phyloP scores from a whole-genome alignment of 306 rosid species.

The Cucurbita moschata region DNA sequence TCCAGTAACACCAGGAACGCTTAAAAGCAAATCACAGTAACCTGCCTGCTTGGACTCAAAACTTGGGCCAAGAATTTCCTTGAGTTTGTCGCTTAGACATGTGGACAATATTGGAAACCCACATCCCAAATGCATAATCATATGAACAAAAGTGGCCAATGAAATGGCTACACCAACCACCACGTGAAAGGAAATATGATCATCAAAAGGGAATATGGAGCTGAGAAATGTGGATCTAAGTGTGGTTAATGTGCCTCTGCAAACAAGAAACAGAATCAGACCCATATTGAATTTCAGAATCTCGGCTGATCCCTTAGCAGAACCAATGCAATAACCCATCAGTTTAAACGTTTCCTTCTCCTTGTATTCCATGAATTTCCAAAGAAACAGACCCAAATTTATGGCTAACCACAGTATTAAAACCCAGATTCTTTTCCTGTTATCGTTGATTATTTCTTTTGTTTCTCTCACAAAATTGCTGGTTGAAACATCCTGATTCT shows the following conservation, averaged over 20 bases:
- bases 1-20: slow-evolving; percentile 37
- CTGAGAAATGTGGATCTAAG: slow-evolving; percentile 29
- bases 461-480: slow-evolving; percentile 6
- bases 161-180: slow-evolving; percentile 29
- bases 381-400: slow-evolving; percentile 22
- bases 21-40: slow-evolving; percentile 14
- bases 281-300: slow-evolving; percentile 53
- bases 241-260: slow-evolving; percentile 38
- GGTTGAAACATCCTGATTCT: slow-evolving; percentile 5
- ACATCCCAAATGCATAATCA: slow-evolving; percentile 24
- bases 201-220: slow-evolving; percentile 45
- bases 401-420: slow-evolving; percentile 28
- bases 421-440: slow-evolving; percentile 41
- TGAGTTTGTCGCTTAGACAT: slow-evolving; percentile 17
- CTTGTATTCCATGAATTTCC: slow-evolving; percentile 39
- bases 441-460: slow-evolving; percentile 12
- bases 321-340: slow-evolving; percentile 36
- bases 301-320: slow-evolving; percentile 50
- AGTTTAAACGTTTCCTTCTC: slow-evolving; percentile 24
- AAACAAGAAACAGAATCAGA: slow-evolving; percentile 35
- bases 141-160: slow-evolving; percentile 31
- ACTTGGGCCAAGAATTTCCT: slow-evolving; percentile 2
- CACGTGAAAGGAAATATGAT: slow-evolving; percentile 41
- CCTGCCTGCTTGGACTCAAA: slow-evolving; percentile 23
- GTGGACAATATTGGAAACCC: slow-evolving; percentile 34